Conservation (phyloP, 352 stramenopile genomes). For the Phytophthora citrophthora region DNA sequence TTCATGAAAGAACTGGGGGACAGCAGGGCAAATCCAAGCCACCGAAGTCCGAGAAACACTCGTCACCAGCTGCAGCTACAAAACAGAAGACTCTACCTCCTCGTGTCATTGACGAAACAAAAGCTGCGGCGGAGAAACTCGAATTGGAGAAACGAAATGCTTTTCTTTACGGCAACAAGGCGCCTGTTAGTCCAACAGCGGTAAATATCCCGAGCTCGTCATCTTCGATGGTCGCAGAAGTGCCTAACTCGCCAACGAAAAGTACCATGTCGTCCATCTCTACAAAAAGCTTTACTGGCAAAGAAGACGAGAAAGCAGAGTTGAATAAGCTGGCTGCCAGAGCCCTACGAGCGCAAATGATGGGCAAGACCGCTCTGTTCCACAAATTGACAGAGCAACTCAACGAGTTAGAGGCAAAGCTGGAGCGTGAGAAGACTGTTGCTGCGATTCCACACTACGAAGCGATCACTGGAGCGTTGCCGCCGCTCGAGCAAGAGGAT, state of each 20-base stretch:
- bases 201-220: neutral
- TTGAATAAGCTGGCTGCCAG: slow-evolving; percentile 85
- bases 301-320: slow-evolving; percentile 45
- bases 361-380: slow-evolving; percentile 80
- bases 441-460: slow-evolving; percentile 66
- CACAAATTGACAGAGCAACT: slow-evolving; percentile 76
- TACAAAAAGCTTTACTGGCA: slow-evolving; percentile 1
- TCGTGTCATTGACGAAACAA: slow-evolving; percentile 33
- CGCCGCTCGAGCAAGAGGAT: slow-evolving; percentile 75
- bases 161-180: slow-evolving; percentile 65
- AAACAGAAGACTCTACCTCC: slow-evolving; percentile 3
- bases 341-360: slow-evolving; percentile 83
- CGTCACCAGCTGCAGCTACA: slow-evolving; percentile 1
- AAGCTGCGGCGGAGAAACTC: slow-evolving; percentile 39
- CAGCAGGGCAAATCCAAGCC: slow-evolving; percentile 4
- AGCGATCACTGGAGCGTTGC: slow-evolving; percentile 59
- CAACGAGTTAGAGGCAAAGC: slow-evolving; percentile 78
- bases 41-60: neutral
- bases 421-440: slow-evolving; percentile 47
- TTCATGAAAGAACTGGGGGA: neutral
- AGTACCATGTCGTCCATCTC: slow-evolving; percentile 4
- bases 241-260: slow-evolving; percentile 6
- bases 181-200: neutral
- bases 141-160: slow-evolving; percentile 57
- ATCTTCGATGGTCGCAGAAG: neutral